These are phyloP conservation scores for Mortierella hygrophila DNA, from an alignment of 192 early-diverging fungal species.

Conservation along the genomic window DNA sequence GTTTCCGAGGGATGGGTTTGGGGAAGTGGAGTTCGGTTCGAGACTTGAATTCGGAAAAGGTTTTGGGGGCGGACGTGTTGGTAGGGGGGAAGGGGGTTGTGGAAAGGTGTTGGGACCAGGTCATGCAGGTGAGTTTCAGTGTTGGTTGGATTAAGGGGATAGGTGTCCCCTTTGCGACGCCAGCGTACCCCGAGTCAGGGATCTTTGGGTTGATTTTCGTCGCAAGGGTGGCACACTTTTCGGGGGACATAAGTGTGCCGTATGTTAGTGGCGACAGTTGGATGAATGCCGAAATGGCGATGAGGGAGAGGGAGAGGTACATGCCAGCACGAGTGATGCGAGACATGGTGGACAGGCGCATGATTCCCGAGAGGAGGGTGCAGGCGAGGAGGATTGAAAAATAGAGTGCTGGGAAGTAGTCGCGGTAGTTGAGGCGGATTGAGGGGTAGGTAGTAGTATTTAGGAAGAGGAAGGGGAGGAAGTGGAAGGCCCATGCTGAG, in stretches of 20 bases:
- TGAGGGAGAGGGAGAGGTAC: background rate
- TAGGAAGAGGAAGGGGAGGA: background rate
- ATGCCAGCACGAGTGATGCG: background rate
- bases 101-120: background rate
- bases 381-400: constrained; percentile 21
- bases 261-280: constrained; percentile 19
- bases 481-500: constrained; percentile 25
- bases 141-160: background rate
- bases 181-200: background rate
- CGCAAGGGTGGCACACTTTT: background rate
- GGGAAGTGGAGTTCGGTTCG: background rate
- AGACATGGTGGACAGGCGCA: background rate
- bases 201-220: background rate
- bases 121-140: background rate
- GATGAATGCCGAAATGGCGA: background rate
- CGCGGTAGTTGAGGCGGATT: background rate
- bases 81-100: background rate
- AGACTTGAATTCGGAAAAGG: background rate
- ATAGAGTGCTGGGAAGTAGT: constrained; percentile 38
- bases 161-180: background rate
- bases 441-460: background rate
- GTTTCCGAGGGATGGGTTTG: background rate
- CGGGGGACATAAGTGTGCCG: constrained; percentile 8
- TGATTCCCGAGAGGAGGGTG: constrained; percentile 10
- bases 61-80: background rate